Percentiles rank a stretch among this genome's conserved stretches.
Conservation (phyloP, 179 eudicot genomes). For the Silene coronaria region DNA sequence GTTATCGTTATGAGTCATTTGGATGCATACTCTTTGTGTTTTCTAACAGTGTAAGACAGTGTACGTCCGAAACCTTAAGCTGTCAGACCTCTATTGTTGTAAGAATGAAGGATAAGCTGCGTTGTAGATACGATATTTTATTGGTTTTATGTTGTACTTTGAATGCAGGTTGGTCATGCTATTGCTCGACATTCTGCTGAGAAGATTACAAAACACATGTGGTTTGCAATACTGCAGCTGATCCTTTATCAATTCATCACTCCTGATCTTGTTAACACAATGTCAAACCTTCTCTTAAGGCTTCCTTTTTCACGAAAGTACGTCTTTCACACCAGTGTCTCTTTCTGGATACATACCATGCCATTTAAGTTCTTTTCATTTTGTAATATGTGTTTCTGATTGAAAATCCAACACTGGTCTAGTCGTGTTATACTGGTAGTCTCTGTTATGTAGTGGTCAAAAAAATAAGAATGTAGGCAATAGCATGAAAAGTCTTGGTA, state of each 20-base stretch:
- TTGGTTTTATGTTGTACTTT: neutral
- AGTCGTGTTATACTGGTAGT: neutral
- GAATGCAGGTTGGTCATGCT: slow-evolving; percentile 70
- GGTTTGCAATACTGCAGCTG: slow-evolving; percentile 63
- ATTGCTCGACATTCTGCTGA: slow-evolving; percentile 86
- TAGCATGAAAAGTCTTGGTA: neutral
- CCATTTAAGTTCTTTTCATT: neutral
- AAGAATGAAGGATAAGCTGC: neutral
- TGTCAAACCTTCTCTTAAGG: slow-evolving; percentile 58
- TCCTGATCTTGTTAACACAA: slow-evolving; percentile 70
- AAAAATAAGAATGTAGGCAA: neutral
- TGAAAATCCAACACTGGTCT: neutral
- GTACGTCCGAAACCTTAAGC: no score
- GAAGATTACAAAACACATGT: slow-evolving; percentile 51
- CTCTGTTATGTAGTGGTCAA: no score
- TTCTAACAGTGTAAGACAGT: no score
- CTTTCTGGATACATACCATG: neutral
- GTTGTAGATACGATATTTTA: neutral
- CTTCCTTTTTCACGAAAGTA: slow-evolving; percentile 87
- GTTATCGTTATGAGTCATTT: no score
- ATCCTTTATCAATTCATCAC: slow-evolving; percentile 58
- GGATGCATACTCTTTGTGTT: no score
- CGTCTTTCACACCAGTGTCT: slow-evolving; percentile 2
- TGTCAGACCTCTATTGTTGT: no score
- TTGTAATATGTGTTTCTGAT: neutral